Percentiles rank a stretch among this genome's conserved stretches.
Evolutionary conservation across 179 eudicot species (phyloP).

Genomic region (Beta corolliflora): DNA sequence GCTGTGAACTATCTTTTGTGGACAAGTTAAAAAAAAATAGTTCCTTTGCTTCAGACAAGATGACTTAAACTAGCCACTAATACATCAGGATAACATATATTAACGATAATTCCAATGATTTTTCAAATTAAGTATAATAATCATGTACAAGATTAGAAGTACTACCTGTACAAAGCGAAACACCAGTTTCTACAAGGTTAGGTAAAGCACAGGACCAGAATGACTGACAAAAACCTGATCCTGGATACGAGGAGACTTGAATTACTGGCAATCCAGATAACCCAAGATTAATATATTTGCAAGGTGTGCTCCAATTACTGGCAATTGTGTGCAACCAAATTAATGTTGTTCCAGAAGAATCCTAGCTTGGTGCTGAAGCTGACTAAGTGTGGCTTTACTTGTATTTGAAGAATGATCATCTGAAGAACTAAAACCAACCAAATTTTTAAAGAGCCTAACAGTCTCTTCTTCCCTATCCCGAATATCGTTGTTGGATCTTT

Average conservation of each 20-base stretch:
- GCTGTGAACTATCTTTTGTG: no score
- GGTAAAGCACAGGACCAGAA: slow-evolving; percentile 19
- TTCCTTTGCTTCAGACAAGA: not conserved
- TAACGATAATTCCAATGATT: not conserved
- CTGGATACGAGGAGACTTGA: slow-evolving; percentile 15
- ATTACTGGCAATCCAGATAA: not conserved
- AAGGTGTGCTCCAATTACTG: not conserved
- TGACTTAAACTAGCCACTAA: no score
- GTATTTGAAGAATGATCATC: slow-evolving; percentile 25
- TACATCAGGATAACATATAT: not conserved
- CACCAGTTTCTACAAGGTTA: slow-evolving; percentile 2
- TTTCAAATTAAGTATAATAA: not conserved
- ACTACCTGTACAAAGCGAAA: slow-evolving; percentile 10
- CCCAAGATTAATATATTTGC: not conserved
- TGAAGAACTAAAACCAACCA: slow-evolving; percentile 31
- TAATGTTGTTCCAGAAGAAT: slow-evolving; percentile 56
- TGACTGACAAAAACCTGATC: slow-evolving; percentile 28
- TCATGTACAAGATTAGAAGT: slow-evolving; percentile 9
- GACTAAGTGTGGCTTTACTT: slow-evolving; percentile 30
- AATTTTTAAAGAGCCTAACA: slow-evolving; percentile 34
- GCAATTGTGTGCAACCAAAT: not conserved
- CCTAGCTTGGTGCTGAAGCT: slow-evolving; percentile 64
- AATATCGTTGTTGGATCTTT: slow-evolving; percentile 16
- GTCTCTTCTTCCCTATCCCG: slow-evolving; percentile 38
- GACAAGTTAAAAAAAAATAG: not conserved